Conservation (phyloP, 495 filamentous ascomycete species). For the Cercophora newfieldiana region DNA sequence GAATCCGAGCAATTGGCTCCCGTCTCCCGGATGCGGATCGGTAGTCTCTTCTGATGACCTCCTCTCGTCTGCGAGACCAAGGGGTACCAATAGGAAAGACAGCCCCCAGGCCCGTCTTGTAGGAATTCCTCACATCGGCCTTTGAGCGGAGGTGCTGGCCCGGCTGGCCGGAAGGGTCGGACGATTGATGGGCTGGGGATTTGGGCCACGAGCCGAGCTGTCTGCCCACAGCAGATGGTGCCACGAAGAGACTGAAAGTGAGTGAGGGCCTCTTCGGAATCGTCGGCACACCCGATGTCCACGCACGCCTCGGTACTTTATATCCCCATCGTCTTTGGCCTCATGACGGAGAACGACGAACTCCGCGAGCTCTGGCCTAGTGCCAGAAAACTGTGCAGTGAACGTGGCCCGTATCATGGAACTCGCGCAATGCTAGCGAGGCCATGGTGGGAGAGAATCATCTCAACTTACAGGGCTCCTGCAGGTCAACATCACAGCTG, state of each 20-base stretch:
- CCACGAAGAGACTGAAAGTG: not conserved
- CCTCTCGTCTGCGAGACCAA: not conserved
- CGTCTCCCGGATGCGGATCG: not conserved
- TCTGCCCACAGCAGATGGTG: not conserved
- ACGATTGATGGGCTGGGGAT: not conserved
- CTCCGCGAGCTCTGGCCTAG: not conserved
- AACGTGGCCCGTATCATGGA: not conserved
- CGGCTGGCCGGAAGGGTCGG: not conserved
- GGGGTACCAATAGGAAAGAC: not conserved
- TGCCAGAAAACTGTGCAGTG: not conserved
- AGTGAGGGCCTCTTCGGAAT: not conserved
- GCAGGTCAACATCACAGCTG: not conserved
- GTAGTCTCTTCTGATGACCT: not conserved
- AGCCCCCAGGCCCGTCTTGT: not conserved
- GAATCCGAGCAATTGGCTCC: not conserved
- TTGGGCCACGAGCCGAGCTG: not conserved
- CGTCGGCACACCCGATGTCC: not conserved
- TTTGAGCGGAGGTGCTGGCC: not conserved
- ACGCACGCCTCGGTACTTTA: not conserved
- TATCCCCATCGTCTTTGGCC: not conserved
- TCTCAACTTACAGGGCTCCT: not conserved
- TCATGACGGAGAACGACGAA: not conserved
- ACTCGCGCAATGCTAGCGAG: not conserved
- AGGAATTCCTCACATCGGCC: not conserved
- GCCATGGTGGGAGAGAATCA: not conserved